Conservation (phyloP, 495 filamentous ascomycete genomes). For the Tricharina praecox region DNA sequence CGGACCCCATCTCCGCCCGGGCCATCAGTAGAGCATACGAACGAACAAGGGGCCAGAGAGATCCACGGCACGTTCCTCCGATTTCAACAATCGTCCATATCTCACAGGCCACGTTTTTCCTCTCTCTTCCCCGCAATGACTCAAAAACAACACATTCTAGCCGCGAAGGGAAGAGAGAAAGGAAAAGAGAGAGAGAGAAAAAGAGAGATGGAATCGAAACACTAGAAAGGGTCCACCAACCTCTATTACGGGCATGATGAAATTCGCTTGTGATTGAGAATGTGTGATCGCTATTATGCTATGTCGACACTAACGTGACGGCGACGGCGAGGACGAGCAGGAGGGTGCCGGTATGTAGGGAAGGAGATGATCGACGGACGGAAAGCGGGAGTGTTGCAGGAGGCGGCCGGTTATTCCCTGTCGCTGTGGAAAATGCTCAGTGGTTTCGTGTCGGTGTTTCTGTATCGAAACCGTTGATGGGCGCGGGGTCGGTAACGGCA, state of each 20-base stretch:
- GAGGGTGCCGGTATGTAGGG: not conserved
- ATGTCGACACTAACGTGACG: not conserved
- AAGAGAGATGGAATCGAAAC: not conserved
- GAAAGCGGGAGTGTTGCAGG: not conserved
- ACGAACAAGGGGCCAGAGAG: not conserved
- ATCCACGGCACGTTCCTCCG: not conserved
- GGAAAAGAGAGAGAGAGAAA: not conserved
- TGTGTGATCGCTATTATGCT: not conserved
- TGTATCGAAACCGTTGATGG: no score
- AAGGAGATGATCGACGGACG: not conserved
- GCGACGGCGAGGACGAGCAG: not conserved
- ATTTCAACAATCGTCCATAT: no score
- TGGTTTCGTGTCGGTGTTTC: no score
- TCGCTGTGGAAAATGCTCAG: no score
- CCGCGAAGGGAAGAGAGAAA: no score
- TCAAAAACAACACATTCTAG: no score
- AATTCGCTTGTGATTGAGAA: no score
- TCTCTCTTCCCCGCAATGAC: no score
- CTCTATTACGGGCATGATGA: constrained; percentile 8
- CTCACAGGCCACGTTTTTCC: no score
- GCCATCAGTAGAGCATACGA: not conserved
- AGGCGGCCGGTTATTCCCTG: no score
- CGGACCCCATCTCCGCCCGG: not conserved
- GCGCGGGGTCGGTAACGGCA: no score
- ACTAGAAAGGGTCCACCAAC: not conserved